Evolutionary conservation across 495 filamentous ascomycete species (phyloP).

Genomic region (Cercophora scortea): DNA sequence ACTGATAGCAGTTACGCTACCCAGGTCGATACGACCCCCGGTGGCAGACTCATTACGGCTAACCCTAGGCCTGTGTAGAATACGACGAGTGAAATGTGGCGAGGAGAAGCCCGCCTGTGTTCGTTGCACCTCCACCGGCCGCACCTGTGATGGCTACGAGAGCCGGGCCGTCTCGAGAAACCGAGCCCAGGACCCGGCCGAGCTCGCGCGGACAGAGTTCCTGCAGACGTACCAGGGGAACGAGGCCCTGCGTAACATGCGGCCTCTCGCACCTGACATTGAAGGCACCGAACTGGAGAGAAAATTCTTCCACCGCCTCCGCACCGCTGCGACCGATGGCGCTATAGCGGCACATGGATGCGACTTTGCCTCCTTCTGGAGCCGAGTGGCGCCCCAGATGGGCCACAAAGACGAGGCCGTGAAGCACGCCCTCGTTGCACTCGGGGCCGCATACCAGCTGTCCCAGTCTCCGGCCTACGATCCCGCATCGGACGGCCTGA

Average conservation of each 20-base stretch:
- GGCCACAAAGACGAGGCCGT: conserved; percentile 28
- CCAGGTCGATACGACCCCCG: too few species aligned
- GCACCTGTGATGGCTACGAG: conserved; percentile 26
- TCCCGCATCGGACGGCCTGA: conserved; percentile 9
- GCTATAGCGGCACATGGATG: conserved; percentile 6
- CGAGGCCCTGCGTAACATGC: conserved; percentile 24
- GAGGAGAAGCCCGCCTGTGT: conserved; percentile 24
- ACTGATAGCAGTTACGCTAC: too few species aligned
- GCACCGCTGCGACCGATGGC: conserved; percentile 7
- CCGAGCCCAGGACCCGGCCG: conserved; percentile 1
- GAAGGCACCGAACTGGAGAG: conserved; percentile 27
- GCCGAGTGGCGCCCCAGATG: conserved; percentile 18
- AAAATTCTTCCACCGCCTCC: conserved; percentile 25
- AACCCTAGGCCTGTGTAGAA: conserved; percentile 1
- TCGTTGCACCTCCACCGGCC: conserved; percentile 21
- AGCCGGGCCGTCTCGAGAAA: too few species aligned
- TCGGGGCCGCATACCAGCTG: conserved; percentile 27
- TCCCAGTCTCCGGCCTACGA: conserved; percentile 6
- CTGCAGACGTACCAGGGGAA: conserved; percentile 22
- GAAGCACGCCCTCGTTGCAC: conserved; percentile 31
- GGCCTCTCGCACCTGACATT: conserved; percentile 28
- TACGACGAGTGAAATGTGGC: conserved; percentile 33
- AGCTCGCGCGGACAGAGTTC: conserved; percentile 23
- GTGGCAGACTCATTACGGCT: background rate
- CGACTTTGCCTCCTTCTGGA: conserved; percentile 27